phyloP scores from a whole-genome alignment of 305 asterid genomes.

The Solanum hybrid region DNA sequence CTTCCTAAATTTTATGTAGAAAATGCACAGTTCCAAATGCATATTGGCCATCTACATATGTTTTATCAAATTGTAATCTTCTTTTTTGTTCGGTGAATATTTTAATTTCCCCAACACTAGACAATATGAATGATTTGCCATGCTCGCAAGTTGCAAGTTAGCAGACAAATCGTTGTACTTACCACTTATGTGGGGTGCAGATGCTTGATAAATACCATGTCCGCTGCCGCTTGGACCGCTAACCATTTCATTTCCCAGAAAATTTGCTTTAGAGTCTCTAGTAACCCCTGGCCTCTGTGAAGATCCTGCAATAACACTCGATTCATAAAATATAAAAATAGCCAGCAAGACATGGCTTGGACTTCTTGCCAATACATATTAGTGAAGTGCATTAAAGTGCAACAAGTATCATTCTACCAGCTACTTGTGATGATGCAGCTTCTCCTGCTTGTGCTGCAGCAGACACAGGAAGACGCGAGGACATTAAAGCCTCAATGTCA shows the following conservation, averaged over 20 bases:
- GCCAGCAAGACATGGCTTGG: background rate
- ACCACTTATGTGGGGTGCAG: conserved; percentile 43
- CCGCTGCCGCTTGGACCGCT: conserved; percentile 49
- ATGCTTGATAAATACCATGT: conserved; percentile 57
- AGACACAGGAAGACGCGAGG: conserved; percentile 70
- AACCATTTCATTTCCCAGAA: conserved; percentile 52
- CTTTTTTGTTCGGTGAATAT: background rate
- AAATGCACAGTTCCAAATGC: background rate
- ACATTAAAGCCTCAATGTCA: conserved; percentile 81
- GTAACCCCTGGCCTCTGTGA: conserved; percentile 46
- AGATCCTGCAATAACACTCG: conserved; percentile 38
- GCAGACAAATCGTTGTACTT: conserved; percentile 13
- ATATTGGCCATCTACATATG: background rate
- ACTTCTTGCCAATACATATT: background rate
- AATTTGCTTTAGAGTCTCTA: conserved; percentile 46
- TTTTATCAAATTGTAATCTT: background rate
- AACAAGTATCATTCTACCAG: conserved; percentile 35
- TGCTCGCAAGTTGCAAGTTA: background rate
- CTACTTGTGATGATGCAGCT: conserved; percentile 60
- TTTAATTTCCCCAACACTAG: background rate
- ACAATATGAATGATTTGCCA: background rate
- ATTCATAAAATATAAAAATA: conserved; percentile 10
- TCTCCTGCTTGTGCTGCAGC: conserved; percentile 77
- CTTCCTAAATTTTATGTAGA: background rate
- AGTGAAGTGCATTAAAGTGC: background rate